phyloP scores from a whole-genome alignment of 768 basidiomycete species.

The Termitomyces sp. region DNA sequence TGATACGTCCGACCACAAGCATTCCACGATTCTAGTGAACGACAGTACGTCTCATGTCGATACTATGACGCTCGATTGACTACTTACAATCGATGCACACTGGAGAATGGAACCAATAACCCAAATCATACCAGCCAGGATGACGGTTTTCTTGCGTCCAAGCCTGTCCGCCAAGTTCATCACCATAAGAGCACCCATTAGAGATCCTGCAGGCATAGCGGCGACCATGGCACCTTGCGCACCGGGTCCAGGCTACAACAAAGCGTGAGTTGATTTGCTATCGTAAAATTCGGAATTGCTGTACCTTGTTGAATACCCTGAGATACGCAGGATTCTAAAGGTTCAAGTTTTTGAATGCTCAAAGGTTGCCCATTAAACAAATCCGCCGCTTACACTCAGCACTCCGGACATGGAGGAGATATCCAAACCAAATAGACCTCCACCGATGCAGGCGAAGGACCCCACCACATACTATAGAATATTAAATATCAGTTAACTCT shows the following conservation, averaged over 20 bases:
- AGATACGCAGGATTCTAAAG: slow-evolving; percentile 35
- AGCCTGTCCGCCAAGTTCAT: slow-evolving; percentile 57
- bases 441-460: slow-evolving; percentile 78
- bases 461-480: slow-evolving; percentile 62
- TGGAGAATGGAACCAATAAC: slow-evolving; percentile 70
- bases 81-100: slow-evolving; percentile 45
- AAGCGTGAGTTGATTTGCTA: background rate
- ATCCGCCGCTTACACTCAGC: slow-evolving; percentile 37
- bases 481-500: background rate
- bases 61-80: background rate
- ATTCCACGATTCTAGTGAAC: slow-evolving; percentile 56
- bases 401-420: slow-evolving; percentile 82
- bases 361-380: background rate
- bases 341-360: background rate
- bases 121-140: slow-evolving; percentile 66
- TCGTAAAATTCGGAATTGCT: too few relatives aligned
- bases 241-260: slow-evolving; percentile 38
- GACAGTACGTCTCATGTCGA: background rate
- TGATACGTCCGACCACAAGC: slow-evolving; percentile 66
- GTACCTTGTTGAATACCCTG: slow-evolving; percentile 29
- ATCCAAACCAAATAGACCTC: slow-evolving; percentile 75
- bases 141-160: slow-evolving; percentile 63
- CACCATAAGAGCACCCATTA: slow-evolving; percentile 60
- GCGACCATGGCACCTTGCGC: slow-evolving; percentile 75
- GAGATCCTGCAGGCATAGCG: slow-evolving; percentile 71